Evolutionary conservation across 1,139 yeast genomes (phyloP), one percentile per base, ranked within the genome.

Genomic region (Candida sp.): DNA sequence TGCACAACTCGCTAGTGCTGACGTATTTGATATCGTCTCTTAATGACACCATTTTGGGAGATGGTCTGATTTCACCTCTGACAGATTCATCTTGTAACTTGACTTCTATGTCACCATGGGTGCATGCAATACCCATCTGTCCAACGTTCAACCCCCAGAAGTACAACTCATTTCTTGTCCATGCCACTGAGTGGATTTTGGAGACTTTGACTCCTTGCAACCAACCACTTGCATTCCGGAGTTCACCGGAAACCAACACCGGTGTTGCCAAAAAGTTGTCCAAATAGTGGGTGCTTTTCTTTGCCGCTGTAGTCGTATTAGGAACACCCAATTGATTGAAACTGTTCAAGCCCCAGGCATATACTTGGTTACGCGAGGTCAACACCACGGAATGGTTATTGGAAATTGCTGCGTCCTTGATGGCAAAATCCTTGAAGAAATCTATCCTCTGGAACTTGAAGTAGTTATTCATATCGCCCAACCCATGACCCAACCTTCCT

Each of bases 81-180:
- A 61, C 62, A 4, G 63, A 53, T 1, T 65, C 61, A 43, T 69
- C 70, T 32, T 66, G 65, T 2, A 70, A 52, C 31, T 67, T 67
- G 43, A 69, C 65, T 12, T 72, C 75, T 8, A 64, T 49, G 30
- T 61, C 61, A 11, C 58, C 60, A 28, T 58, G 52, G 4, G 49
- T 48, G 3, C 63, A 46, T 7, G 67, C 53, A 44, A 83, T 75
- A 1, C 96, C 96, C 86, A 93, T 85, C 64, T 93, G 98, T 0
- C 98, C 98, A 31, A 85, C 71, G 63, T 91, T 90, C 32, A 88
- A 70, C 0, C 98, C 98, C 96, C 97, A 91, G 38, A 85, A 70
- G 55, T 74, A 82, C 6, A 91, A 60, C 8, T 77, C 79, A 34
- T 76, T 67, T 30, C 72, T 75, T 0, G 88, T 75, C 58, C 77